Conservation (phyloP, 1,284 basidiomycete species). For the Porogramme epimiltina region DNA sequence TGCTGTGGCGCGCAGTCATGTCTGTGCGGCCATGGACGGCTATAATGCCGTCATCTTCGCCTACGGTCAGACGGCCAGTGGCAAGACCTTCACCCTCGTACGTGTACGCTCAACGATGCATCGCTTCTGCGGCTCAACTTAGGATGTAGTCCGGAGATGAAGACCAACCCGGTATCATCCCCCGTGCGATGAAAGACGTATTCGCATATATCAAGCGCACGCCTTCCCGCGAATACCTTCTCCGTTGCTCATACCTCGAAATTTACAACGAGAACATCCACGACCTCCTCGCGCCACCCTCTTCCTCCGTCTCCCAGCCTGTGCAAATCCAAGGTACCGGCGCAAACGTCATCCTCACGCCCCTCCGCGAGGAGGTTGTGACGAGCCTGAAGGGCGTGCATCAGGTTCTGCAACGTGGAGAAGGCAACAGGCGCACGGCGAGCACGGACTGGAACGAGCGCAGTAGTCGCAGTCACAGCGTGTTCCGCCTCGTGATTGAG, state of each 20-base stretch:
- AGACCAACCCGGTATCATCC: constrained; percentile 91
- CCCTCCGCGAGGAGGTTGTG: constrained; percentile 89
- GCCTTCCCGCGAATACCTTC: constrained; percentile 85
- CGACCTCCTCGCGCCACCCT: constrained; percentile 81
- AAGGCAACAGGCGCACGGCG: constrained; percentile 87
- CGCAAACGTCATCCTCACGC: constrained; percentile 61
- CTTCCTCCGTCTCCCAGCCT: constrained; percentile 57
- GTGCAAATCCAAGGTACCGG: constrained; percentile 73
- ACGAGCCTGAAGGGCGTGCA: constrained; percentile 86
- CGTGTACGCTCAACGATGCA: constrained; percentile 15
- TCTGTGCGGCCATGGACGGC: constrained; percentile 93
- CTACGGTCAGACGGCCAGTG: constrained; percentile 89
- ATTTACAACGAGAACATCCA: constrained; percentile 96
- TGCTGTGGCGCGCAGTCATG: constrained; percentile 83
- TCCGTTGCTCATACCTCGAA: constrained; percentile 94
- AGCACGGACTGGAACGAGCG: constrained; percentile 98
- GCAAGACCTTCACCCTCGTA: constrained; percentile 91
- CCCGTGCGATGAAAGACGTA: constrained; percentile 86
- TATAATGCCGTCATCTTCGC: constrained; percentile 96
- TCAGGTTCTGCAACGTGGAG: constrained; percentile 84
- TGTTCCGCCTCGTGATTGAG: constrained; percentile 88
- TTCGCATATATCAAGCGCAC: constrained; percentile 76
- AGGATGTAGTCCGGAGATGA: constrained; percentile 68
- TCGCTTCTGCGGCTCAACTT: background rate
- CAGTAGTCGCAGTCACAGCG: constrained; percentile 90